Base-by-base conservation (phyloP, 495 filamentous ascomycete species). In the Sphaerosporella brunnea region DNA sequence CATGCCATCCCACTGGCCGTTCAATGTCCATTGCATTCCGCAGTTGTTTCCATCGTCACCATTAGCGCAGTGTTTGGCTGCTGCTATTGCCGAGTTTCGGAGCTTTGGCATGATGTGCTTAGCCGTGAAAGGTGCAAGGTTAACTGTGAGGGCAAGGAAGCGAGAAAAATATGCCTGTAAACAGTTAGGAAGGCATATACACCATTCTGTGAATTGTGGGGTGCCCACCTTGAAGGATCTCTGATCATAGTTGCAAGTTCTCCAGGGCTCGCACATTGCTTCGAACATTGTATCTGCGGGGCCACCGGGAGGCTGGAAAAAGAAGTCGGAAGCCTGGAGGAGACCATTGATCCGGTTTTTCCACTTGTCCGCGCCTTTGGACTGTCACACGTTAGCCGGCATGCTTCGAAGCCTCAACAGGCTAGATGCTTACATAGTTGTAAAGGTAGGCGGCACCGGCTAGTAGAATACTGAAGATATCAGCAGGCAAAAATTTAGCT, bases 131-230 rank as follows among this genome's bases (percentile, higher is more conserved):
- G 78, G 79, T 5, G 73, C 75, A 66, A 86, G 70, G 49, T 85
- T 75, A 0, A 76, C 75, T 3, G 77, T 74, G 9, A 73, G 70
- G 1, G 79, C 76, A 65, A 93, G 73, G 79, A 83, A 88, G 8
- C 78, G 72, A 7, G 78, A 66, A 4, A 85, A 67, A 52, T 84
- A 80, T 2, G 80, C 81, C 20, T 39, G n/a, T 7, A 16, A 13
- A 32, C 28, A 13, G n/a, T n/a, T n/a, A n/a, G n/a, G n/a, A n/a
- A n/a, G n/a, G n/a, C n/a, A n/a, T n/a, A n/a, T n/a, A n/a, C n/a
- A n/a, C n/a, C n/a, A n/a, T n/a, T n/a, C n/a, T n/a, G n/a, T n/a
- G n/a, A n/a, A n/a, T n/a, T n/a, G n/a, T n/a, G n/a, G n/a, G n/a
- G n/a, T n/a, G 13, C 28, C 13, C 7, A 32, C 28, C 59, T 88